Percentiles rank a stretch among this genome's conserved stretches.
phyloP scores from a whole-genome alignment of 352 stramenopile species.

The Elongisporangium anandrum region DNA sequence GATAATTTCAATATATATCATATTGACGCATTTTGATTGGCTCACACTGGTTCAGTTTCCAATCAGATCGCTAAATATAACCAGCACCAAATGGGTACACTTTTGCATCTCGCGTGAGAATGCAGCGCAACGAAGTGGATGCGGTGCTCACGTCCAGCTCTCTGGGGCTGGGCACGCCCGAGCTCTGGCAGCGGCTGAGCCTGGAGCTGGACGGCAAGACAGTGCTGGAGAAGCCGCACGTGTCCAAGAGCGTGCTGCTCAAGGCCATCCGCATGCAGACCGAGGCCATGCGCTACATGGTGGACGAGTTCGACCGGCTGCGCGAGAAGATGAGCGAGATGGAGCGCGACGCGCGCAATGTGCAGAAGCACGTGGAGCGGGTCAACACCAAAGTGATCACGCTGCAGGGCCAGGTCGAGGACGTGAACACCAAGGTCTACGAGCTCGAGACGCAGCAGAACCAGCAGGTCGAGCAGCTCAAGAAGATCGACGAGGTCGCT shows the following conservation, averaged over 20 bases:
- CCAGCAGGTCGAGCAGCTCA: constrained; percentile 61
- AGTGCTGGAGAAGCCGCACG: constrained; percentile 67
- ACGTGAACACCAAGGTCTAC: constrained; percentile 54
- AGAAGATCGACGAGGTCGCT: constrained; percentile 68
- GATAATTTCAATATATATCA: background rate
- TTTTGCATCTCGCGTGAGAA: constrained; percentile 8
- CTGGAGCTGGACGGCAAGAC: constrained; percentile 79
- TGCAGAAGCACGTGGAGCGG: constrained; percentile 74
- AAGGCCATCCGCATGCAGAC: constrained; percentile 82
- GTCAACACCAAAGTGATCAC: constrained; percentile 77
- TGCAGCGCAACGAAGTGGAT: constrained; percentile 85
- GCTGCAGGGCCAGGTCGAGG: constrained; percentile 69
- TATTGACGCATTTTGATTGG: background rate
- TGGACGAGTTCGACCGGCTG: constrained; percentile 80
- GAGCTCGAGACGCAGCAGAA: constrained; percentile 56
- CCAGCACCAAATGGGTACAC: background rate
- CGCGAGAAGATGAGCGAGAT: constrained; percentile 72
- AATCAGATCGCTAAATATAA: background rate
- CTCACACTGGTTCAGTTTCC: background rate
- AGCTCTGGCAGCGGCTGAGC: constrained; percentile 76
- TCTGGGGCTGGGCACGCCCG: constrained; percentile 65
- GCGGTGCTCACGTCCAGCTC: constrained; percentile 38
- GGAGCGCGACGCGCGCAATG: constrained; percentile 69
- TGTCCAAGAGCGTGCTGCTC: constrained; percentile 81
- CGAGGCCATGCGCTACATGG: constrained; percentile 78